These are phyloP conservation scores for Triadica sebifera DNA, from an alignment of 345 rosid genomes.

Conservation along the genomic window DNA sequence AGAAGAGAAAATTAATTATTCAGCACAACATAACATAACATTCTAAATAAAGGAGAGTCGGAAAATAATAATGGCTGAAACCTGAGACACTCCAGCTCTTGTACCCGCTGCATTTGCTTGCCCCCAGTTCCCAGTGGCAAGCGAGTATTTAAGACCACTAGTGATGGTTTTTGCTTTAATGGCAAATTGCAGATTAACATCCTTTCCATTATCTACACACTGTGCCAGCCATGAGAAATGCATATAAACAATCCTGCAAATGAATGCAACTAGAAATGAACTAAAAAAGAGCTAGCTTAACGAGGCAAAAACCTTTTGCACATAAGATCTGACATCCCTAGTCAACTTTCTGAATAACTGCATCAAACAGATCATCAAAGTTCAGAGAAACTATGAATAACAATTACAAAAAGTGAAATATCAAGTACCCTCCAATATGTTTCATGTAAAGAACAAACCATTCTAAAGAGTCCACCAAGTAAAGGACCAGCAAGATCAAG, in stretches of 20 bases:
- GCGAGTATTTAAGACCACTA: constrained; percentile 93
- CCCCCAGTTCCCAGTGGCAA: constrained; percentile 99
- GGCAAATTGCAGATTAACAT: constrained; percentile 91
- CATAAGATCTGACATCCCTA: constrained; percentile 88
- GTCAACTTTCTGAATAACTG: constrained; percentile 96
- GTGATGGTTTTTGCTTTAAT: constrained; percentile 98
- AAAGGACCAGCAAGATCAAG: constrained; percentile 99
- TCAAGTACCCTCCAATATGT: not conserved
- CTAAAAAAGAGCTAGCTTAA: constrained; percentile 12
- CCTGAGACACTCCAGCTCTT: constrained; percentile 99
- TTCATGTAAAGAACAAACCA: constrained; percentile 52
- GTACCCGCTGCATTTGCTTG: constrained; percentile 99
- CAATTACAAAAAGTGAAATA: not conserved
- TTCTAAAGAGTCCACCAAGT: constrained; percentile 94
- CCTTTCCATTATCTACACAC: constrained; percentile 98
- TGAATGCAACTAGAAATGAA: constrained; percentile 1
- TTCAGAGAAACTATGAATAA: constrained; percentile 4
- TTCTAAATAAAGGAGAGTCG: not conserved
- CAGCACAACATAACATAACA: not conserved
- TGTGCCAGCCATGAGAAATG: constrained; percentile 33
- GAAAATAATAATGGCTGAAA: constrained; percentile 18
- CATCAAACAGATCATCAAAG: constrained; percentile 20
- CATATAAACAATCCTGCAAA: constrained; percentile 16
- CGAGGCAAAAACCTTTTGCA: constrained; percentile 74
- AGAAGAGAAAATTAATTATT: not conserved